Evolutionary conservation across 2,329 filamentous ascomycete genomes (phyloP).

Genomic region (Penicillium sp.): DNA sequence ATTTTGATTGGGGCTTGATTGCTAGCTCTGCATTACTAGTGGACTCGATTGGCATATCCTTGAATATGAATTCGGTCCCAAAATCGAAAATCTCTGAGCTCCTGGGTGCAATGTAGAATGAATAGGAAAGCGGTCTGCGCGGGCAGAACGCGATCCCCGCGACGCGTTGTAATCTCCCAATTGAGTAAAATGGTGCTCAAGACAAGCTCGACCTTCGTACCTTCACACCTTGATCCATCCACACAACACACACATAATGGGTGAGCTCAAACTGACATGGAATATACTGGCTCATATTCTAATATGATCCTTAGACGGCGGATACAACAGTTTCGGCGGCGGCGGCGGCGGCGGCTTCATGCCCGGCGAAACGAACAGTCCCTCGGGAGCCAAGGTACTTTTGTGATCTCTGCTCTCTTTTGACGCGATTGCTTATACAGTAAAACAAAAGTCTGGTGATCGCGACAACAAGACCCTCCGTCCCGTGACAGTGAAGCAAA

Average conservation of each 20-base stretch:
- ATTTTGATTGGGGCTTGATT: too few species aligned
- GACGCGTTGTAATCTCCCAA: conserved; percentile 43
- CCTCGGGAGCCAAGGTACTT: conserved; percentile 46
- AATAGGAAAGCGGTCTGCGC: neutral
- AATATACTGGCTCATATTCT: neutral
- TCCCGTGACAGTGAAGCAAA: conserved; percentile 93
- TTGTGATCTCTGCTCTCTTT: neutral
- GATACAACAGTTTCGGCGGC: conserved; percentile 52
- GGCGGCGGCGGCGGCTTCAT: conserved; percentile 65
- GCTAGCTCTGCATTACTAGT: too few species aligned
- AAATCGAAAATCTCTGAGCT: too few species aligned
- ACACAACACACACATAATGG: conserved; percentile 28
- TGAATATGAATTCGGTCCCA: too few species aligned
- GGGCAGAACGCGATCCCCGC: conserved; percentile 23
- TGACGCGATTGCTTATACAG: neutral
- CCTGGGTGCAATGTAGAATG: neutral
- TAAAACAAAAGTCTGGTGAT: conserved; percentile 44
- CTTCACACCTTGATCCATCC: conserved; percentile 10
- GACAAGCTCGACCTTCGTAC: conserved; percentile 6
- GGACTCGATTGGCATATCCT: too few species aligned
- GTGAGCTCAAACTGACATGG: conserved; percentile 16
- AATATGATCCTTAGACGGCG: conserved; percentile 31
- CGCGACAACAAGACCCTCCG: conserved; percentile 79
- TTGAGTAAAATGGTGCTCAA: conserved; percentile 37
- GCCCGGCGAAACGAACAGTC: conserved; percentile 53